These are phyloP conservation scores for Fusarium goolgardi DNA, from an alignment of 2,329 filamentous ascomycete genomes.

Conservation along the genomic window DNA sequence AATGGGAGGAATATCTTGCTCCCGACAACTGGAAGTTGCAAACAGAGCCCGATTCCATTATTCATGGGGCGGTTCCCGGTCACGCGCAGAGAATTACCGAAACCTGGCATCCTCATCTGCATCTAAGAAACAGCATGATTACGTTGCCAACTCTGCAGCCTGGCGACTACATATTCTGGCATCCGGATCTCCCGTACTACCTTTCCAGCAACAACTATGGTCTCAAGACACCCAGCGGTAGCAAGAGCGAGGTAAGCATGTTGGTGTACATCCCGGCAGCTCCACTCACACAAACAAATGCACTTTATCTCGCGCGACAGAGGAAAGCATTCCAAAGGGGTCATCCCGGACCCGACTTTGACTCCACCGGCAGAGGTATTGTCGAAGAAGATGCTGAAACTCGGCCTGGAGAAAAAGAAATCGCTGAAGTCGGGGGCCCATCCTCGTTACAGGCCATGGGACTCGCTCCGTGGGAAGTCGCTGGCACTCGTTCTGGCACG, in stretches of 20 bases:
- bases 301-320: constrained; percentile 67
- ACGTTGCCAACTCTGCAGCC: constrained; percentile 66
- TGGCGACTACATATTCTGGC: constrained; percentile 70
- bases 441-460: constrained; percentile 69
- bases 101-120: constrained; percentile 67
- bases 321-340: constrained; percentile 67
- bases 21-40: constrained; percentile 60
- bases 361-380: constrained; percentile 61
- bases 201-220: constrained; percentile 58
- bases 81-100: constrained; percentile 69
- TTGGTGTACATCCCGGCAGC: constrained; percentile 67
- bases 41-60: constrained; percentile 64
- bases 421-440: constrained; percentile 62
- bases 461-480: constrained; percentile 62
- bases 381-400: constrained; percentile 64
- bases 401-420: constrained; percentile 62
- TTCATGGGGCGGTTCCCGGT: constrained; percentile 68
- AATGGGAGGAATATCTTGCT: constrained; percentile 65
- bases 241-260: constrained; percentile 57
- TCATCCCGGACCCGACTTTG: constrained; percentile 66
- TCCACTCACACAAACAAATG: constrained; percentile 68
- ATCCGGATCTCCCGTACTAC: constrained; percentile 68
- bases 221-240: constrained; percentile 46
- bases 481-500: constrained; percentile 48
- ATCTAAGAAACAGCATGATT: constrained; percentile 64